Evolutionary conservation across 2,329 filamentous ascomycete genomes (phyloP).

Genomic region (Aphanocladium album): DNA sequence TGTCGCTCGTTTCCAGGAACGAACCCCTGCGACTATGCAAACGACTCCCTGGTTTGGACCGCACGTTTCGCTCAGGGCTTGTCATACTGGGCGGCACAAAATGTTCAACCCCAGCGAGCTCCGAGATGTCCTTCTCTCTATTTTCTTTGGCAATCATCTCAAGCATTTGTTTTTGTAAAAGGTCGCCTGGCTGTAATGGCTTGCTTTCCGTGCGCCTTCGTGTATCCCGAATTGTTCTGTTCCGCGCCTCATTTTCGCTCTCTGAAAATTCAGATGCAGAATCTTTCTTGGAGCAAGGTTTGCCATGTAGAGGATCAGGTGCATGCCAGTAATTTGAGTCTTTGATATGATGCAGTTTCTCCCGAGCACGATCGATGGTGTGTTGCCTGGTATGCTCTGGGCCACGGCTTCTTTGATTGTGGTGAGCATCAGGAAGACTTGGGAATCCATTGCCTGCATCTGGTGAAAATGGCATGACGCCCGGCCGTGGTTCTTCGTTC

Average conservation of each 20-base stretch:
- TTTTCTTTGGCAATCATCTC: constrained; percentile 55
- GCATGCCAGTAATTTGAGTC: constrained; percentile 51
- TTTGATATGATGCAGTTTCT: constrained; percentile 53
- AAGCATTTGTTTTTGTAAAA: constrained; percentile 58
- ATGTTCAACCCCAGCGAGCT: constrained; percentile 29
- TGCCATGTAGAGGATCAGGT: constrained; percentile 43
- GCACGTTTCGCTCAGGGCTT: constrained; percentile 26
- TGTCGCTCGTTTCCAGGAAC: constrained; percentile 34
- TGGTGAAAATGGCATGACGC: constrained; percentile 22
- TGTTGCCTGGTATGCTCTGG: constrained; percentile 44
- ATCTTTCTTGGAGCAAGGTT: constrained; percentile 42
- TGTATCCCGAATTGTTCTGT: neutral
- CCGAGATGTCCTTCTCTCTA: constrained; percentile 34
- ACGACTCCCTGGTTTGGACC: constrained; percentile 26
- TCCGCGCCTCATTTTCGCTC: constrained; percentile 41
- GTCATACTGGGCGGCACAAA: constrained; percentile 29
- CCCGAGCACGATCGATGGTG: constrained; percentile 54
- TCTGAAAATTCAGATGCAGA: constrained; percentile 59
- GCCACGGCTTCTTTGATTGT: constrained; percentile 26
- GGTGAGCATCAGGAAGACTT: constrained; percentile 13
- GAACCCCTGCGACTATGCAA: constrained; percentile 33
- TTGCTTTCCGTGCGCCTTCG: neutral
- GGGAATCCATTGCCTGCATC: constrained; percentile 21
- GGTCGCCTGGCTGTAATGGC: constrained; percentile 36
- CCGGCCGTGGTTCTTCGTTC: constrained; percentile 21